Evolutionary conservation across 495 filamentous ascomycete species (phyloP), one percentile per base, ranked within the genome.

Genomic region (Lasiosphaeriaceae sp.): DNA sequence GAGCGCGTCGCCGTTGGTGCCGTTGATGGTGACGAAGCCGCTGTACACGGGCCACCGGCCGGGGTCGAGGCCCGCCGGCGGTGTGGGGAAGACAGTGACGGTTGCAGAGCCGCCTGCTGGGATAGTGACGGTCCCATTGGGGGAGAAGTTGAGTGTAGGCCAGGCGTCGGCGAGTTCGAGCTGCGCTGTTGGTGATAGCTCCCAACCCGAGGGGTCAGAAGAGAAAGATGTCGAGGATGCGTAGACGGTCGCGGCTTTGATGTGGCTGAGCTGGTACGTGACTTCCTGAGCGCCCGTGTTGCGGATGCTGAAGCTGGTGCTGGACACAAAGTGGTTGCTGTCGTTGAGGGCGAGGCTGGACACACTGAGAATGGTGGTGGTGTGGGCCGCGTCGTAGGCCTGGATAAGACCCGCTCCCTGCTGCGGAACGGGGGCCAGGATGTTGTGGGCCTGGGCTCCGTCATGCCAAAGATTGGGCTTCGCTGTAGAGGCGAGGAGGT

Each of bases 331-430:
- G 61, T 80, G 57, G 47, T 75, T 69, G 19, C 76, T 80, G 62
- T 82, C 80, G 58, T 81, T 81, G 63, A 81, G 80, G 19, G 75
- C 69, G 43, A 81, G 72, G 52, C 69, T 79, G 41, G 72, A 75
- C 14, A 75, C 72, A 55, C 67, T 74, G 44, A 81, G 63, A 23
- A 74, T 59, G 6, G 76, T 81, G 6, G 71, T 76, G 4, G 75
- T 62, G 53, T 74, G 74, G 9, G 79, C 74, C 23, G 75, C 74
- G 29, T 79, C 74, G 56, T 75, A 75, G 6, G 77, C 79, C 54
- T 82, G 74, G n/a, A 82, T 67, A 16, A 82, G 73, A 7, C 81
- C 80, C 34, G 67, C 74, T 23, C 80, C 81, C 49, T 81, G 77
- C 55, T 83, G 79, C 6, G 73, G 62, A 5, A 83, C 75, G 0